These are phyloP conservation scores for Zymoseptoria crescenta DNA, from an alignment of 2,329 filamentous ascomycete species.

Conservation along the genomic window DNA sequence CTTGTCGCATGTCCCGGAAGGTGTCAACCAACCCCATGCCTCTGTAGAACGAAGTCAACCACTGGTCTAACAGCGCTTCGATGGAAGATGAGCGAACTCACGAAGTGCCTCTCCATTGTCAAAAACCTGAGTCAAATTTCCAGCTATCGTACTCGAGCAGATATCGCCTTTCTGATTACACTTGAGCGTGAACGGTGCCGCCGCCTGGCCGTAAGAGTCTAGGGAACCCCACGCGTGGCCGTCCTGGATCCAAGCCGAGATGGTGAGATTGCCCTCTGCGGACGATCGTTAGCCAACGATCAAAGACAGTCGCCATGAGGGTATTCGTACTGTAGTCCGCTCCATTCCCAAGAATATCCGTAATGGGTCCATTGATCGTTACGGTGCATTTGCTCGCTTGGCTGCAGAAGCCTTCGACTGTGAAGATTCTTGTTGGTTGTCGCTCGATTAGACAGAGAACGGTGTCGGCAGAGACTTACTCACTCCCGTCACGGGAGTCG, in stretches of 20 bases:
- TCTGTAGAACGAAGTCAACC: background rate
- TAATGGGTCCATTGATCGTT: constrained; percentile 6
- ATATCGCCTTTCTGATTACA: constrained; percentile 5
- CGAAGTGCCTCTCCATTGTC: constrained; percentile 7
- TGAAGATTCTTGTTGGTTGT: background rate
- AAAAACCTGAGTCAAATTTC: constrained; percentile 11
- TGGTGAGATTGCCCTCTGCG: constrained; percentile 7
- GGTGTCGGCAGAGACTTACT: background rate
- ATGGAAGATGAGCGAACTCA: background rate
- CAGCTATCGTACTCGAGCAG: constrained; percentile 6
- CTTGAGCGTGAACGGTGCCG: constrained; percentile 10
- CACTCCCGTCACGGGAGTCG: constrained; percentile 2
- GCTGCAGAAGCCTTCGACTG: constrained; percentile 6
- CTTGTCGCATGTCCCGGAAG: constrained; percentile 4
- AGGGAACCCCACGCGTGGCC: constrained; percentile 7
- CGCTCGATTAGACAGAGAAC: background rate
- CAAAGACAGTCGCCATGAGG: background rate
- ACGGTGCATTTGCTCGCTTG: constrained; percentile 7
- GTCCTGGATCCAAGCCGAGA: constrained; percentile 10
- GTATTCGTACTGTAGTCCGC: constrained; percentile 7
- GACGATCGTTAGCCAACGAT: background rate
- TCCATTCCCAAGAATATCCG: constrained; percentile 8
- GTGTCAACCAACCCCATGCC: constrained; percentile 10
- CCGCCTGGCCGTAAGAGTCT: constrained; percentile 5
- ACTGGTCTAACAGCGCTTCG: background rate